phyloP scores from a whole-genome alignment of 345 rosid genomes.

The Cardamine chenopodiifolia region DNA sequence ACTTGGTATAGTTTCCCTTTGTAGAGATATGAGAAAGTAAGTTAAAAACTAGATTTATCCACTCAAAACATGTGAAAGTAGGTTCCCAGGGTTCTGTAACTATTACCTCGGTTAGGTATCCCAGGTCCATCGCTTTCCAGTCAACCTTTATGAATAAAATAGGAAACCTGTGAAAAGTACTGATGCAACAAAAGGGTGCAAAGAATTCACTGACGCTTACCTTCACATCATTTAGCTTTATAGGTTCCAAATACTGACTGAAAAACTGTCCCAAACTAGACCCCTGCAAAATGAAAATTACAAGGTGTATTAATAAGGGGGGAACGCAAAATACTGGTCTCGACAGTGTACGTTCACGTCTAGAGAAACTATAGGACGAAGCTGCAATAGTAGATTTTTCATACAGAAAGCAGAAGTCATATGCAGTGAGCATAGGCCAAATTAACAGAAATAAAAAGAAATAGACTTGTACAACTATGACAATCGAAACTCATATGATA shows the following conservation, averaged over 20 bases:
- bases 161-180: slow-evolving; percentile 15
- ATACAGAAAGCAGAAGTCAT: slow-evolving; percentile 18
- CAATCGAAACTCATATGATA: slow-evolving; percentile 25
- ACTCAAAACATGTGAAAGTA: slow-evolving; percentile 1
- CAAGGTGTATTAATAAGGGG: slow-evolving; percentile 7
- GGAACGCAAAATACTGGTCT: not conserved
- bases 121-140: slow-evolving; percentile 87
- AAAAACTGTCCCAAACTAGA: slow-evolving; percentile 96
- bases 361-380: slow-evolving; percentile 18
- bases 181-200: slow-evolving; percentile 25
- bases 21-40: slow-evolving; percentile 38
- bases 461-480: slow-evolving; percentile 19
- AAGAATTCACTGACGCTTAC: slow-evolving; percentile 44
- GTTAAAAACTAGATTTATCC: slow-evolving; percentile 16
- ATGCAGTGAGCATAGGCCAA: slow-evolving; percentile 1
- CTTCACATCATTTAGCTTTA: slow-evolving; percentile 85
- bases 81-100: slow-evolving; percentile 12
- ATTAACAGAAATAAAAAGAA: slow-evolving; percentile 5
- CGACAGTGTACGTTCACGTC: slow-evolving; percentile 13
- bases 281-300: slow-evolving; percentile 57
- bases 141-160: slow-evolving; percentile 61
- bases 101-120: slow-evolving; percentile 84
- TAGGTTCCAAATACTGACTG: slow-evolving; percentile 84
- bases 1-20: slow-evolving; percentile 68
- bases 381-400: slow-evolving; percentile 20